Conservation (phyloP, 176 grass and related monocot species). For the Eleusine indica region DNA sequence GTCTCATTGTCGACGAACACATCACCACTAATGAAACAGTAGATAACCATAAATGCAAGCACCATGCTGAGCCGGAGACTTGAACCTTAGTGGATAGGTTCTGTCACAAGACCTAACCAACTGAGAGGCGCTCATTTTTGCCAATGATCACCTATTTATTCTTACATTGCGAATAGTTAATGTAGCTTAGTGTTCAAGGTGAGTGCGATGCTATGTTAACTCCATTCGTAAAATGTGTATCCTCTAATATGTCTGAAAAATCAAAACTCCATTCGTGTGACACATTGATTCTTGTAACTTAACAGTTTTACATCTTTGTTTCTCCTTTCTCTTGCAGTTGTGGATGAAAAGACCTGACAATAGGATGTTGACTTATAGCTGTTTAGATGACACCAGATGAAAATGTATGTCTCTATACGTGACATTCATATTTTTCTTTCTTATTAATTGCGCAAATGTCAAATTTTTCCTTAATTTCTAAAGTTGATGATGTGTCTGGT, state of each 20-base stretch:
- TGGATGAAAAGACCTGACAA: conserved; percentile 29
- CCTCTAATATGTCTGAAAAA: neutral
- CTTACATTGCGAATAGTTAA: neutral
- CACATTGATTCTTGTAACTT: neutral
- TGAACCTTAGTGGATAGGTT: neutral
- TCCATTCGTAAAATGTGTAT: neutral
- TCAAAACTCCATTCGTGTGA: neutral
- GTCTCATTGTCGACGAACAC: neutral
- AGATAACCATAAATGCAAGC: neutral
- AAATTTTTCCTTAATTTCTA: neutral
- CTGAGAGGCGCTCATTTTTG: neutral
- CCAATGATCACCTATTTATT: neutral
- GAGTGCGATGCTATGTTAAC: neutral
- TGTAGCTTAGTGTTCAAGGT: neutral
- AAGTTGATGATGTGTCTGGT: neutral
- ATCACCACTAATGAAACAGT: neutral
- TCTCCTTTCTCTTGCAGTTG: conserved; percentile 9
- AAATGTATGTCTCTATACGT: conserved; percentile 31
- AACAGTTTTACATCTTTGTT: neutral
- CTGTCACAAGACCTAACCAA: neutral
- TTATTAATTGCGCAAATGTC: neutral
- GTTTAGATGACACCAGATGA: conserved; percentile 59
- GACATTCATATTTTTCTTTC: neutral
- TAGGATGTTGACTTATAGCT: conserved; percentile 47
- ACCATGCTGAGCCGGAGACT: neutral